A percentile compares a stretch with the other conserved stretches of the same genome.
Evolutionary conservation across 345 rosid genomes (phyloP).

Genomic region (Linum tenue): DNA sequence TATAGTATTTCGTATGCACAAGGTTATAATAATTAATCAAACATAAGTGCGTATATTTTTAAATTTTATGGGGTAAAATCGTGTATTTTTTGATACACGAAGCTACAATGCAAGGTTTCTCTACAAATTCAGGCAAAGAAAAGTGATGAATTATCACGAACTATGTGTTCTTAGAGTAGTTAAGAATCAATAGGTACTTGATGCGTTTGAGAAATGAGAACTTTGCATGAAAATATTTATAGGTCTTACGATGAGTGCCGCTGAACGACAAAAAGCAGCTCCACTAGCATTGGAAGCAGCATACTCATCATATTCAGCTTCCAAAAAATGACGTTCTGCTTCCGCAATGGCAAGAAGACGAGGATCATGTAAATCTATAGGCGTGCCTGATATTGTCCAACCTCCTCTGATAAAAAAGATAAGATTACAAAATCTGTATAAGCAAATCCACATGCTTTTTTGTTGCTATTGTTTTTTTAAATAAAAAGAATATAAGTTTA

Average conservation of each 20-base stretch:
- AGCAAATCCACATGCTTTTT: slow-evolving; percentile 1
- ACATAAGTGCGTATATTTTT: no score
- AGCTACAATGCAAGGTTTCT: no score
- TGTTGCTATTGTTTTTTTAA: not conserved
- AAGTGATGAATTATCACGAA: no score
- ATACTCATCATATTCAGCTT: slow-evolving; percentile 78
- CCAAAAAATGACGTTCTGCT: slow-evolving; percentile 82
- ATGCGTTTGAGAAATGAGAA: no score
- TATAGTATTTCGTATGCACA: no score
- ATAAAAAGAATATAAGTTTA: not conserved
- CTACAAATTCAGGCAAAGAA: no score
- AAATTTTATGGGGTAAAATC: no score
- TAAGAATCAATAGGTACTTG: no score
- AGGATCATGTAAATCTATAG: slow-evolving; percentile 75
- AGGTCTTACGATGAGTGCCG: slow-evolving; percentile 64
- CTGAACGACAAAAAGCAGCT: slow-evolving; percentile 87
- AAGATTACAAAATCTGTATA: not conserved
- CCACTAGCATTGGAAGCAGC: slow-evolving; percentile 69
- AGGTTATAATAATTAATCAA: no score
- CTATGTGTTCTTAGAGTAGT: no score
- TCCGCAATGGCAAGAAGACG: slow-evolving; percentile 80
- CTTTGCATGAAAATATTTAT: not conserved
- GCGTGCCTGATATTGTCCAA: slow-evolving; percentile 83
- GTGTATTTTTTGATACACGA: no score
- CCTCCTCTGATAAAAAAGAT: slow-evolving; percentile 49